Percentiles rank a stretch among this genome's conserved stretches.
These are phyloP conservation scores for Boechera stricta DNA, from an alignment of 345 rosid species.

Conservation along the genomic window DNA sequence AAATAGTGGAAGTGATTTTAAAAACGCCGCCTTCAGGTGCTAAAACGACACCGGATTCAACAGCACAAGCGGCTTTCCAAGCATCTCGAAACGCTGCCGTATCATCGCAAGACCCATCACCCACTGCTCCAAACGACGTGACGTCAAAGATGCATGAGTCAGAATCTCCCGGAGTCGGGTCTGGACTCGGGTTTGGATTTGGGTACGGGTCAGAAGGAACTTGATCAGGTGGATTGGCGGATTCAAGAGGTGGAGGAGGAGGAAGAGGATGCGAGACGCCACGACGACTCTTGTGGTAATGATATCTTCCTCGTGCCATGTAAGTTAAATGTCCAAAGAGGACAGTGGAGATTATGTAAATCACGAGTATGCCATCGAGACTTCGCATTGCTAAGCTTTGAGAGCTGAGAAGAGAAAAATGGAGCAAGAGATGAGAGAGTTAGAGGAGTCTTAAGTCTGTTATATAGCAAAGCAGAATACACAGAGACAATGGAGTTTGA, in stretches of 20 bases:
- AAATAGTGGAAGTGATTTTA: conserved; percentile 84
- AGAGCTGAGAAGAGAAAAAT: neutral
- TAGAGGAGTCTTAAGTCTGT: conserved; percentile 36
- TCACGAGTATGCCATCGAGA: conserved; percentile 35
- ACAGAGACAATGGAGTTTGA: conserved; percentile 22
- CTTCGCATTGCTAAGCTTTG: conserved; percentile 19
- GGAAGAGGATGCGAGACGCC: conserved; percentile 43
- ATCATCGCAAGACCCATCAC: conserved; percentile 84
- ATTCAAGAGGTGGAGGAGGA: conserved; percentile 9
- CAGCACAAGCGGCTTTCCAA: conserved; percentile 93
- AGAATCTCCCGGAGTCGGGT: conserved; percentile 46
- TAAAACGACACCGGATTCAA: conserved; percentile 63
- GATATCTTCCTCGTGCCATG: conserved; percentile 62
- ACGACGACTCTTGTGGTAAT: conserved; percentile 64
- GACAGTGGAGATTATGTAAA: conserved; percentile 35
- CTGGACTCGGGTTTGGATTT: conserved; percentile 40
- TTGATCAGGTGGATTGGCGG: conserved; percentile 46
- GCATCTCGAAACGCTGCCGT: conserved; percentile 76
- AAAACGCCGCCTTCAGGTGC: conserved; percentile 72
- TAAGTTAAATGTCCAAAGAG: conserved; percentile 27
- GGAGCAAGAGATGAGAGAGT: conserved; percentile 21
- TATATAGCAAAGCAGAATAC: conserved; percentile 43
- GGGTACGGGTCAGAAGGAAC: conserved; percentile 78
- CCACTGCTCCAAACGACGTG: conserved; percentile 75
- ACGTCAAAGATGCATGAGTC: conserved; percentile 64